Evolutionary conservation across 768 basidiomycete species (phyloP), one percentile per base, ranked within the genome.

Genomic region (Bullera alba): DNA sequence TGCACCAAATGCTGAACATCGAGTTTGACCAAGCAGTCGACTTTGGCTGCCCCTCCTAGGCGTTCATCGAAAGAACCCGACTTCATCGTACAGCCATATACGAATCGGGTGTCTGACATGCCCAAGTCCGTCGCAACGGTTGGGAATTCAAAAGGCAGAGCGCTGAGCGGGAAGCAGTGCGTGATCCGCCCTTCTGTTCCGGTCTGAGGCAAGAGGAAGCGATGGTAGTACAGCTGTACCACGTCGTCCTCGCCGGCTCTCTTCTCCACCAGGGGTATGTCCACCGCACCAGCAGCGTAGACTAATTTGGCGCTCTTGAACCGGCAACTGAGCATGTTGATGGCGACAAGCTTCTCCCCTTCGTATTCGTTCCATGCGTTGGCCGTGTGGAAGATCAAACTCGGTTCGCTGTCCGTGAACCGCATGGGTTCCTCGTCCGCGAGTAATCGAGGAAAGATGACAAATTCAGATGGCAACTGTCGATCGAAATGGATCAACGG

Each of bases 381-480:
- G 17, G 73, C 74, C 2, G 74, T 74, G 54, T 76, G 75, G 54
- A 76, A 75, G 29, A 76, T 73, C 52, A 73, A 60, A 50, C 74
- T 69, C 3, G 72, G 69, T 37, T 74, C 67, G 5, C 55, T 28
- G 23, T 72, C 70, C 27, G 51, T 56, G 54, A 72, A 75, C 42
- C 70, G 65, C 14, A 53, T 52, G 1, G 66, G 64, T 16, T 46
- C 41, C 23, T 52, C 46, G 2, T 61, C 47, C 2, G 61, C 57
- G 5, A 56, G 44, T 3, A 64, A 42, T 0, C 75, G 69, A 1
- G 75, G 74, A 35, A 76, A 58, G 25, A 76, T 57, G 32, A 73
- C 66, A 50, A 76, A 76, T 30, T 74, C 73, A 7, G 72, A 69
- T 2, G 63, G 65, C 0, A 70, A 46, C 1, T 54, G 25, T 4